Base-by-base conservation (phyloP, 257 asterid species). In the Fraxinus anomala region DNA sequence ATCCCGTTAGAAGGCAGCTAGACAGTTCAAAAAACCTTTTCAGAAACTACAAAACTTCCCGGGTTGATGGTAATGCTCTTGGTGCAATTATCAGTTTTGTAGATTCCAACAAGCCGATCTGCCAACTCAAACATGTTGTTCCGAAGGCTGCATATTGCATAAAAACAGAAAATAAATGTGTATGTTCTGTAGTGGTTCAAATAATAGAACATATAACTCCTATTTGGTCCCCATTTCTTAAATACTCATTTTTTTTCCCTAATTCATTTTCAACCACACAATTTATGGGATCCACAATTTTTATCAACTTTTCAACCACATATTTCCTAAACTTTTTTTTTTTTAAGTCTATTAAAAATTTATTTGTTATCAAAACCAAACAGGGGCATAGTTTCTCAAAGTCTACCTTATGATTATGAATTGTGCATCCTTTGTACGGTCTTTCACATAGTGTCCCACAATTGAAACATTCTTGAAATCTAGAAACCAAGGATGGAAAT, bases 391-490 rank as follows among this genome's bases (percentile, higher is more conserved):
- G 56, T 78, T 70, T 36, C 24, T 39, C 5, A 12, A 14, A 73
- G 10, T 36, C 34, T 74, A 93, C 98, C 99, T 96, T 82, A 93
- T 96, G 80, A 96, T 96, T 40, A 96, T 89, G 89, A 96, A 96
- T 72, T 96, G 99, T 24, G 99, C 99, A 85, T 96, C 97, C 89
- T 96, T 93, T 1, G 99, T 96, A 31, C 99, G 97, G 86, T 96
- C 99, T 88, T 96, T 96, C 40, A 96, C 97, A 33, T 96, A 96
- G 82, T 96, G 99, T 28, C 99, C 99, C 82, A 96, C 99, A 13
- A 96, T 96, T 0, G 99, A 96, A 34, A 96, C 99, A 76, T 96
- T 96, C 91, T 96, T 96, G 87, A 96, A 96, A 86, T 96, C 99
- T 95, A 44, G 86, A 75, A 34, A 28, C 61, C 9, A 65, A 42